Base-by-base conservation (phyloP, 129 eudicot species). In the Artemisia argyi region DNA sequence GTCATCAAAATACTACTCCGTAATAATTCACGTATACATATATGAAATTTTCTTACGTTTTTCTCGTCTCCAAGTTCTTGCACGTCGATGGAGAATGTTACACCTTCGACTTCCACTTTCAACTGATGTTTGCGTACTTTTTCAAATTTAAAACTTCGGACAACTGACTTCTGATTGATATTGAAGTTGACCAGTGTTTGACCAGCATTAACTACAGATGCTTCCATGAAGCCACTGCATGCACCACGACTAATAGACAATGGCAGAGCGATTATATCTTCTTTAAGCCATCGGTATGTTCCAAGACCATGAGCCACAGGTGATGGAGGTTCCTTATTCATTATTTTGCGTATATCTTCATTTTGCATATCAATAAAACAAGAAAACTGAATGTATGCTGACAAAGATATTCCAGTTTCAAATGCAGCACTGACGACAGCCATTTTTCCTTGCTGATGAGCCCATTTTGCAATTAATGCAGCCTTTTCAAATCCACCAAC, bases 401-500 rank as follows among this genome's bases (percentile, higher is more conserved):
- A 94, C 72, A 94, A 76, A 53, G 93, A 82, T 22, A 94, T 65
- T 35, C 93, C 79, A 83, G 85, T 90, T 75, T 94, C 99, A 75
- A 84, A 94, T 30, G 99, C 85, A 67, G 96, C 83, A 68, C 99
- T 94, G 12, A 94, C 68, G 55, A 94, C 87, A 50, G 97, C 71
- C 86, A 86, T 79, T 72, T 94, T 94, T 20, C 93, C 97, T 30
- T 88, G 82, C 35, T 82, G 90, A 72, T 88, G 96, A 73, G 97
- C 97, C 99, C 99, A 94, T 65, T 82, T 76, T 78, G 99, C 93
- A 74, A 94, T 81, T 15, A 81, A 57, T 47, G 91, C 93, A 65
- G 99, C 93, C 74, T 88, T 94, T 78, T 94, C 98, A 55, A 94
- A 88, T 54, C 98, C 98, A 12, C 98, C 98, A 49, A 94, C 89